Conservation (phyloP, 2,329 filamentous ascomycete species). For the Fusarium buharicum region DNA sequence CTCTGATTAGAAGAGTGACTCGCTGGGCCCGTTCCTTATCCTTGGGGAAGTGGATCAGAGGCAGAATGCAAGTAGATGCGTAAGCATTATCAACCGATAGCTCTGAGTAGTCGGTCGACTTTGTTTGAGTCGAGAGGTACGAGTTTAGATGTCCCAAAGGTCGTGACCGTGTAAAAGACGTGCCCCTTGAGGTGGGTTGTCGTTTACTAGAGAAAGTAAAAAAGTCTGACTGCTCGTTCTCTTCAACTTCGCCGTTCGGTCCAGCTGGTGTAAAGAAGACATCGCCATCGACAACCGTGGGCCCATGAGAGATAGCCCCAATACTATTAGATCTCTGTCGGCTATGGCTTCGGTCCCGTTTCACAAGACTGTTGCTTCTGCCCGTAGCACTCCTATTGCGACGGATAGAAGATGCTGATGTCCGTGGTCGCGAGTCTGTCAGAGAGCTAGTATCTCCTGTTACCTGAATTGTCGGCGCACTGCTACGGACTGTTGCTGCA, state of each 20-base stretch:
- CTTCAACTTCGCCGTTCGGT: slow-evolving; percentile 52
- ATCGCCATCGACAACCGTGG: slow-evolving; percentile 62
- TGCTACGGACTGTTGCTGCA: slow-evolving; percentile 56
- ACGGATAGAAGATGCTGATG: slow-evolving; percentile 48
- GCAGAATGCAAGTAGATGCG: slow-evolving; percentile 60
- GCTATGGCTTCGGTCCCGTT: slow-evolving; percentile 62
- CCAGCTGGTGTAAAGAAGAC: slow-evolving; percentile 59
- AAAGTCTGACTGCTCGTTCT: slow-evolving; percentile 56
- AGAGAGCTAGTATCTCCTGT: slow-evolving; percentile 69
- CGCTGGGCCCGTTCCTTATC: slow-evolving; percentile 63
- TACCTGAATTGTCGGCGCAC: slow-evolving; percentile 78
- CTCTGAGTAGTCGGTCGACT: slow-evolving; percentile 54
- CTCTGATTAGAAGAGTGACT: slow-evolving; percentile 70
- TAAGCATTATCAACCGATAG: slow-evolving; percentile 55
- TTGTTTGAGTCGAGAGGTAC: slow-evolving; percentile 55
- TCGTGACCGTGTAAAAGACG: slow-evolving; percentile 57
- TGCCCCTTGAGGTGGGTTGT: slow-evolving; percentile 51
- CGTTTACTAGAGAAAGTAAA: slow-evolving; percentile 57
- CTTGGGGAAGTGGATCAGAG: slow-evolving; percentile 65
- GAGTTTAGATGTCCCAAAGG: slow-evolving; percentile 59
- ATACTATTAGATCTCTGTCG: slow-evolving; percentile 58
- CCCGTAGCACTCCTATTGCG: slow-evolving; percentile 58
- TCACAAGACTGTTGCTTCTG: slow-evolving; percentile 64
- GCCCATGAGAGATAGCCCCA: slow-evolving; percentile 51
- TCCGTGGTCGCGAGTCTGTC: slow-evolving; percentile 50